phyloP scores from a whole-genome alignment of 225 moss, liverwort and hornwort genomes.

The Ulota crispa region DNA sequence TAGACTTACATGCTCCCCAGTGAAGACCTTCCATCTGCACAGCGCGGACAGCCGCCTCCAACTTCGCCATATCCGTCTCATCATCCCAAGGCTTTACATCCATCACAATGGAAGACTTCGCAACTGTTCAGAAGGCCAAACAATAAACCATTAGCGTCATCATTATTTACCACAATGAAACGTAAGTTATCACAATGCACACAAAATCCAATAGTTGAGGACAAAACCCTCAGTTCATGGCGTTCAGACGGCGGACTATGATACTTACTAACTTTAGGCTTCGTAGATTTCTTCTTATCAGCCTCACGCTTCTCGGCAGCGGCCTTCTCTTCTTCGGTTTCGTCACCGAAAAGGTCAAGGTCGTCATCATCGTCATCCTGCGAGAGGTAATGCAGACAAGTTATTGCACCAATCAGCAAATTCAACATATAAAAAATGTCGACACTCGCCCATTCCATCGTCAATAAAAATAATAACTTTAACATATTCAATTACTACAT shows the following conservation, averaged over 20 bases:
- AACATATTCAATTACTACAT: not conserved
- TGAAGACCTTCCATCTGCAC: conserved; percentile 63
- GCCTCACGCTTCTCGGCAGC: conserved; percentile 49
- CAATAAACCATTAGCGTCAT: not conserved
- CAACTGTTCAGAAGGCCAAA: conserved; percentile 24
- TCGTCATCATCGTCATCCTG: conserved; percentile 55
- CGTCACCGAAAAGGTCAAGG: conserved; percentile 58
- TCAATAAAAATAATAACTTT: too few relatives aligned
- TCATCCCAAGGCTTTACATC: conserved; percentile 94
- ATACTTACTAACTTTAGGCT: conserved; percentile 32
- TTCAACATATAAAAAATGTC: too few relatives aligned
- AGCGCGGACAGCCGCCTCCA: conserved; percentile 65
- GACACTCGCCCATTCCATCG: too few relatives aligned
- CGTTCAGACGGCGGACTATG: rapidly evolving
- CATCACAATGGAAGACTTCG: conserved; percentile 73
- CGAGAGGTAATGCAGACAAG: rapidly evolving
- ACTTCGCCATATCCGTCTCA: conserved; percentile 70
- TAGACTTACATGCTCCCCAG: conserved; percentile 75
- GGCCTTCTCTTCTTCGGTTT: conserved; percentile 57
- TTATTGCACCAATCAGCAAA: not conserved
- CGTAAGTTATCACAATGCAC: rapidly evolving
- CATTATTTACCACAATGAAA: rapidly evolving
- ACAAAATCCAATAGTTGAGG: not conserved
- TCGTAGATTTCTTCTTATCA: conserved; percentile 42
- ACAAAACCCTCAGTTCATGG: too few relatives aligned